A percentile compares a stretch with the other conserved stretches of the same genome.
Conservation (phyloP, 2,329 filamentous ascomycete genomes). For the Monilinia fructigena region DNA sequence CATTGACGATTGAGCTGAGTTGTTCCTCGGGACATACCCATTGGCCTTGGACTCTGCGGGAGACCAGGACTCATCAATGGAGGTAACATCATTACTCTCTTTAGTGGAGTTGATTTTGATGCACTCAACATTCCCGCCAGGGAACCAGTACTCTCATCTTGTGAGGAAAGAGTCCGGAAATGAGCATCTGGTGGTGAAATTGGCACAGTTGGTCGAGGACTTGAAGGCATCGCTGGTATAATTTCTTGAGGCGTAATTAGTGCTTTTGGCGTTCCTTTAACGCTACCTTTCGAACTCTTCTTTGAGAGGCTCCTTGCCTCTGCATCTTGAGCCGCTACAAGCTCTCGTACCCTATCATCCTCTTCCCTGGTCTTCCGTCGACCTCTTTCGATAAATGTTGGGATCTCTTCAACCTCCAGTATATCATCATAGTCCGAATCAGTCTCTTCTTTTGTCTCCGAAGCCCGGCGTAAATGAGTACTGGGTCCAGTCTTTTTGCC, state of each 20-base stretch:
- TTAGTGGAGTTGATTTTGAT: constrained; percentile 19
- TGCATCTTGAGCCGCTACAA: constrained; percentile 63
- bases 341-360: constrained; percentile 76
- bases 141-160: constrained; percentile 47
- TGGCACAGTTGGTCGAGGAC: constrained; percentile 41
- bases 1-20: constrained; percentile 45
- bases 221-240: constrained; percentile 42
- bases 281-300: constrained; percentile 59
- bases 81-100: constrained; percentile 40
- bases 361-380: constrained; percentile 83
- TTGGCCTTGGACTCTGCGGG: constrained; percentile 59
- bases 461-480: constrained; percentile 46
- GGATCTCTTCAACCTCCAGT: constrained; percentile 65
- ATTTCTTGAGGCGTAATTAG: constrained; percentile 46
- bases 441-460: constrained; percentile 56
- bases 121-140: constrained; percentile 53
- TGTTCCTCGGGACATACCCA: constrained; percentile 56
- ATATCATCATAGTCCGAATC: constrained; percentile 84
- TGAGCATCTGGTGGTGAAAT: constrained; percentile 39
- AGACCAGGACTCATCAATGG: constrained; percentile 59
- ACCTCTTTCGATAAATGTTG: constrained; percentile 59
- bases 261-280: constrained; percentile 44
- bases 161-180: constrained; percentile 39
- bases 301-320: constrained; percentile 72
- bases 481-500: constrained; percentile 46